Evolutionary conservation across 2,329 filamentous ascomycete species (phyloP).

Genomic region (Talaromyces islandicus): DNA sequence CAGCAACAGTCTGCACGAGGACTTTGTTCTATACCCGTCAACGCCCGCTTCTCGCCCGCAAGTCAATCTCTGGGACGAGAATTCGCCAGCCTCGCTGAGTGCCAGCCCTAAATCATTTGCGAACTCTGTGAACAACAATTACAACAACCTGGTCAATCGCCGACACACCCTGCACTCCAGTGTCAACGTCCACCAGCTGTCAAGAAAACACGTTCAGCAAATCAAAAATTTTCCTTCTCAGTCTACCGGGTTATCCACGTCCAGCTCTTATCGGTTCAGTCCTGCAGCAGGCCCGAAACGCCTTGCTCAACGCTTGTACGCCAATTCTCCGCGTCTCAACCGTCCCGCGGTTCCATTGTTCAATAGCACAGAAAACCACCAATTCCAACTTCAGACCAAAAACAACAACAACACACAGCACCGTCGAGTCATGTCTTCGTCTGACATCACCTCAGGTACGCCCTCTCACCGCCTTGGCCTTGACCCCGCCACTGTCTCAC

Average conservation of each 20-base stretch:
- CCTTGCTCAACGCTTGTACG: constrained; percentile 24
- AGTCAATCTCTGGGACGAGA: constrained; percentile 28
- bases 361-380: constrained; percentile 21
- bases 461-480: constrained; percentile 17
- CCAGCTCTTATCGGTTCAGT: constrained; percentile 33
- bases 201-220: constrained; percentile 29
- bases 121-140: constrained; percentile 15
- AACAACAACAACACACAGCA: constrained; percentile 14
- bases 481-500: constrained; percentile 39
- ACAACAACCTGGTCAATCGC: constrained; percentile 28
- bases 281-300: constrained; percentile 24
- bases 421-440: constrained; percentile 35
- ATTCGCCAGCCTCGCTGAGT: constrained; percentile 28
- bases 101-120: constrained; percentile 28
- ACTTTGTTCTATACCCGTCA: constrained; percentile 42
- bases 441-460: constrained; percentile 33
- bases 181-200: constrained; percentile 31
- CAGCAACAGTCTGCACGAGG: constrained; percentile 22
- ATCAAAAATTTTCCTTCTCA: constrained; percentile 33
- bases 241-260: constrained; percentile 33
- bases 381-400: constrained; percentile 4
- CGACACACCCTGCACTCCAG: constrained; percentile 28
- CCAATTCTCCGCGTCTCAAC: constrained; percentile 28
- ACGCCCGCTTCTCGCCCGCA: constrained; percentile 22
- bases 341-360: constrained; percentile 37